Conservation (phyloP, 305 asterid genomes). For the Solanum hybrid region DNA sequence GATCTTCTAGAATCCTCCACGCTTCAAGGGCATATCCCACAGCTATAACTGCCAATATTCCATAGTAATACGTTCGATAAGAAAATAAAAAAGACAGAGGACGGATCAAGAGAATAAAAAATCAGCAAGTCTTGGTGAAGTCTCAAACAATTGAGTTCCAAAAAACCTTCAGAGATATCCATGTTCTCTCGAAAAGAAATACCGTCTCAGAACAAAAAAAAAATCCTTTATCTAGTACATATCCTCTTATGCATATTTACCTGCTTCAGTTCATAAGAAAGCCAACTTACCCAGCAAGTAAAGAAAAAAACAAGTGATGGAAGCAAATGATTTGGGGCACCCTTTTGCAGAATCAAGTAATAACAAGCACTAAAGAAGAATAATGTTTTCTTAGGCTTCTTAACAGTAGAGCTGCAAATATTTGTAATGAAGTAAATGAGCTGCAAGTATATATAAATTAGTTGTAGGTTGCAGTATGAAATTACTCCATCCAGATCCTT, state of each 20-base stretch:
- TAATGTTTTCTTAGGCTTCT: neutral
- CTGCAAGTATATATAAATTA: neutral
- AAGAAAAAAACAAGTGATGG: neutral
- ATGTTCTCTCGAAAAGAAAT: neutral
- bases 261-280: neutral
- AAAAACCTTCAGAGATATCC: neutral
- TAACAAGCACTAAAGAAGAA: neutral
- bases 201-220: neutral
- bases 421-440: neutral
- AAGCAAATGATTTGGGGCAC: neutral
- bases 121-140: neutral
- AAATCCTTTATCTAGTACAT: neutral
- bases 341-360: neutral
- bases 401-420: neutral
- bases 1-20: conserved; percentile 59
- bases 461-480: neutral
- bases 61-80: neutral
- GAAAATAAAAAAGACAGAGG: neutral
- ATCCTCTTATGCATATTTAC: neutral
- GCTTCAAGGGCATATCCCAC: conserved; percentile 79
- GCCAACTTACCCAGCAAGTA: neutral
- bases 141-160: neutral
- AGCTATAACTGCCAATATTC: conserved; percentile 45
- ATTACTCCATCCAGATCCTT: neutral
- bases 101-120: neutral